Percentiles rank a stretch among this genome's conserved stretches.
phyloP scores from a whole-genome alignment of 805 yeast genomes.

The Wickerhamomyces bovis region DNA sequence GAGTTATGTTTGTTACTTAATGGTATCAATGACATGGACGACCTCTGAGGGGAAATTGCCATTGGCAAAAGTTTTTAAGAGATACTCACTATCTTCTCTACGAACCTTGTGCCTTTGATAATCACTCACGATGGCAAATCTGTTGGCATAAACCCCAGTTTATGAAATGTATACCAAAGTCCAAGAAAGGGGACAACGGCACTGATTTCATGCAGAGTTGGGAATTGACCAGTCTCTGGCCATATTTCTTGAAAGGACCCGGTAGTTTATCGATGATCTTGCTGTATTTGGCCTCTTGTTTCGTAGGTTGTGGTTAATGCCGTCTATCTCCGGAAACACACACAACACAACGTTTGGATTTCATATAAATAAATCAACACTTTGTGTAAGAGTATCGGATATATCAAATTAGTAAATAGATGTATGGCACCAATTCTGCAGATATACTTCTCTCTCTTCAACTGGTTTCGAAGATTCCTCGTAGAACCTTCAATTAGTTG shows the following conservation, averaged over 20 bases:
- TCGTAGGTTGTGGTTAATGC: not conserved
- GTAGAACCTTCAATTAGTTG: too few species aligned
- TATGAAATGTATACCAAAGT: constrained; percentile 61
- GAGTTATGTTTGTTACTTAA: constrained; percentile 6
- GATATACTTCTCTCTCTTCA: too few species aligned
- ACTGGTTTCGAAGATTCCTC: too few species aligned
- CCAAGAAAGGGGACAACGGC: constrained; percentile 69
- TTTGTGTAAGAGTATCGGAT: too few species aligned
- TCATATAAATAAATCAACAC: too few species aligned
- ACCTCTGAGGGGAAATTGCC: too few species aligned
- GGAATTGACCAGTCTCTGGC: constrained; percentile 42
- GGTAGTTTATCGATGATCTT: constrained; percentile 38
- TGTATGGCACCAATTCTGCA: too few species aligned
- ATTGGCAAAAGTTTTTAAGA: not conserved
- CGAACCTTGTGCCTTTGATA: constrained; percentile 50
- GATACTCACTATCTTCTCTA: constrained; percentile 43
- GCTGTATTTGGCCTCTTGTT: constrained; percentile 3
- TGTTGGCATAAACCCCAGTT: constrained; percentile 44
- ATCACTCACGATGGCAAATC: constrained; percentile 56
- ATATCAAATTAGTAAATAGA: too few species aligned
- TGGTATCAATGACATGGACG: too few species aligned
- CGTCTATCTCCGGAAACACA: too few species aligned
- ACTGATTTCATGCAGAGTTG: constrained; percentile 67
- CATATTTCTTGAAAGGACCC: constrained; percentile 42
- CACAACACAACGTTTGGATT: too few species aligned